Percentiles rank a stretch among this genome's conserved stretches.
phyloP scores from a whole-genome alignment of 2,329 filamentous ascomycete genomes.

The Talaromyces sp. region DNA sequence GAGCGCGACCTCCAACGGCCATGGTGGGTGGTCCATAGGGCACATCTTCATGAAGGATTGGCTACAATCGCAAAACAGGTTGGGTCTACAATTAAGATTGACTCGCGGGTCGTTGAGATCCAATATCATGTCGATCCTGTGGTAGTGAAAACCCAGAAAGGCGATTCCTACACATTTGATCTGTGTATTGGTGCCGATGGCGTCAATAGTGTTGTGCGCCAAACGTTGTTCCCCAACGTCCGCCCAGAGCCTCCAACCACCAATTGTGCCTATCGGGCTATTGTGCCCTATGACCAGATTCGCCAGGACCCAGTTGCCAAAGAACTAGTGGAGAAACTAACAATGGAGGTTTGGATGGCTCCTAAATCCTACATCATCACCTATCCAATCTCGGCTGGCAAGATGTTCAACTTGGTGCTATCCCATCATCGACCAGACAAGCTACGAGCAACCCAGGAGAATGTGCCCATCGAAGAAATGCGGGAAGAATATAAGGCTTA shows the following conservation, averaged over 20 bases:
- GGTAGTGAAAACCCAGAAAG: conserved; percentile 33
- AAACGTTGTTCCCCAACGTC: conserved; percentile 46
- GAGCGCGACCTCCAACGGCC: conserved; percentile 37
- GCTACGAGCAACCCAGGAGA: conserved; percentile 37
- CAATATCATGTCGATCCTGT: conserved; percentile 31
- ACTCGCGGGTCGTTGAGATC: conserved; percentile 40
- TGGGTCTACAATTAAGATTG: conserved; percentile 44
- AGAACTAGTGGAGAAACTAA: conserved; percentile 41
- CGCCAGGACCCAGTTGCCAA: conserved; percentile 46
- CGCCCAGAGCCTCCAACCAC: conserved; percentile 43
- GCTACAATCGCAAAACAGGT: conserved; percentile 42
- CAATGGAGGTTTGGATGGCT: conserved; percentile 50
- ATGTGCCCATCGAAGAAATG: conserved; percentile 49
- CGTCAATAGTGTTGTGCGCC: conserved; percentile 44
- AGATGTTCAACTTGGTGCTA: conserved; percentile 52
- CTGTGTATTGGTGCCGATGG: conserved; percentile 49
- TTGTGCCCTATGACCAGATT: conserved; percentile 49
- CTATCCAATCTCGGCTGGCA: conserved; percentile 50
- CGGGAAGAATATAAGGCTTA: conserved; percentile 47
- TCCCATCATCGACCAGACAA: conserved; percentile 43
- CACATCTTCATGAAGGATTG: conserved; percentile 51
- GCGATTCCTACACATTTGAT: conserved; percentile 35
- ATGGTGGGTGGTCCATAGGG: conserved; percentile 54
- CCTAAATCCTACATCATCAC: conserved; percentile 48
- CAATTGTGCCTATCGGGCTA: conserved; percentile 51